Conservation (phyloP, 1,284 basidiomycete species). For the Stereum hirsutum region DNA sequence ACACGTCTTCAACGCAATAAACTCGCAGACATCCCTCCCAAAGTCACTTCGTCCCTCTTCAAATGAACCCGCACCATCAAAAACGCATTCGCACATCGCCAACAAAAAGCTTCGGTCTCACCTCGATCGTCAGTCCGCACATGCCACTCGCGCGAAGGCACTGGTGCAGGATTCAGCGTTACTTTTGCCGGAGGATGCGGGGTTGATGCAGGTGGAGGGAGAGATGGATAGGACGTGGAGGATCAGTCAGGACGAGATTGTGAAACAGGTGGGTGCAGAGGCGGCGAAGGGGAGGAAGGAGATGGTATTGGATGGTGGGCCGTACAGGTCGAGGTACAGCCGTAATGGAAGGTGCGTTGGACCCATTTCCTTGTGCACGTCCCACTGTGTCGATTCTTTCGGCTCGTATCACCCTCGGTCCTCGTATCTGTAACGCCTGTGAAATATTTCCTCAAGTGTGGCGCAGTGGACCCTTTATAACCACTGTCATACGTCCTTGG, state of each 20-base stretch:
- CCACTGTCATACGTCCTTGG: no score
- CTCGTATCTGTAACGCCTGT: no score
- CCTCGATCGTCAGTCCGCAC: constrained; percentile 50
- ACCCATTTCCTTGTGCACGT: no score
- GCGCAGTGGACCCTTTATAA: no score
- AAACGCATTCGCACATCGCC: constrained; percentile 52
- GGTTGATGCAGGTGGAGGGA: constrained; percentile 63
- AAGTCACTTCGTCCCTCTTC: constrained; percentile 46
- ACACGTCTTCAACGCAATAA: constrained; percentile 45
- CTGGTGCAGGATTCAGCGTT: constrained; percentile 59
- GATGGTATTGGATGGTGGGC: constrained; percentile 82
- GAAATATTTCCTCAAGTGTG: no score
- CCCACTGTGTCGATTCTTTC: no score
- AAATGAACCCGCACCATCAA: constrained; percentile 30
- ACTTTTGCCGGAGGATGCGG: constrained; percentile 54
- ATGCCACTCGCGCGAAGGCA: constrained; percentile 45
- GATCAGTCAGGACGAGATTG: constrained; percentile 77
- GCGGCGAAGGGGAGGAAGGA: constrained; percentile 72
- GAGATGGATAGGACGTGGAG: constrained; percentile 88
- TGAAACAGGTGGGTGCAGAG: constrained; percentile 59
- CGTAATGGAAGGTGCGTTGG: constrained; percentile 88
- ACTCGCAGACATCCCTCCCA: constrained; percentile 44
- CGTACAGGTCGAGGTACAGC: constrained; percentile 78
- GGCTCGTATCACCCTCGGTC: no score
- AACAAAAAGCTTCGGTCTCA: constrained; percentile 72